Evolutionary conservation across 2,329 filamentous ascomycete species (phyloP).

Genomic region (Fusarium euwallaceae): DNA sequence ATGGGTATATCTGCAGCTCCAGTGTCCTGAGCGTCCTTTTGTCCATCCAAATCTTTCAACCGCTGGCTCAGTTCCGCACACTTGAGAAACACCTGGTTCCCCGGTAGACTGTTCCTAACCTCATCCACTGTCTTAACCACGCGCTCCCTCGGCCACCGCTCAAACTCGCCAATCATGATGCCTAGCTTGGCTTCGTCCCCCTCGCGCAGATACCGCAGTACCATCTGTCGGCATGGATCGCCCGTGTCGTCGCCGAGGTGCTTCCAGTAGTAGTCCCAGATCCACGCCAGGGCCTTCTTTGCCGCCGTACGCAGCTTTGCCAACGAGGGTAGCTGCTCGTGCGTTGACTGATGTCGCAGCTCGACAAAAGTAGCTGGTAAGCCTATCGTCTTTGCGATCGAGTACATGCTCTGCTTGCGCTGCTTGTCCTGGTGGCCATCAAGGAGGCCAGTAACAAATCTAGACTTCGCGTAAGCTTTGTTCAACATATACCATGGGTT

Average conservation of each 20-base stretch:
- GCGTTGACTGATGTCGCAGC: slow-evolving; percentile 88
- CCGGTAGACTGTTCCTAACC: slow-evolving; percentile 56
- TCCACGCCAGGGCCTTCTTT: slow-evolving; percentile 80
- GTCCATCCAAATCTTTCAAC: slow-evolving; percentile 45
- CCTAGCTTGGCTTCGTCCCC: slow-evolving; percentile 47
- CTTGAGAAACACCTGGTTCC: slow-evolving; percentile 59
- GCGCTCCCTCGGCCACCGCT: slow-evolving; percentile 52
- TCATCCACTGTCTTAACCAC: slow-evolving; percentile 56
- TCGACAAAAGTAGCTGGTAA: slow-evolving; percentile 87
- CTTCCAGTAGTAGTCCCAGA: slow-evolving; percentile 91
- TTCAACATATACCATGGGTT: neutral
- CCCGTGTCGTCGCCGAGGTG: slow-evolving; percentile 54
- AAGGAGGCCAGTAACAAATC: slow-evolving; percentile 84
- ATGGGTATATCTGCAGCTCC: slow-evolving; percentile 20
- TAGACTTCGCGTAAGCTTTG: slow-evolving; percentile 47
- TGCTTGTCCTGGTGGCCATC: slow-evolving; percentile 79
- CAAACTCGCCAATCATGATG: slow-evolving; percentile 48
- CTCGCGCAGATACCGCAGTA: slow-evolving; percentile 57
- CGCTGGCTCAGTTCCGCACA: slow-evolving; percentile 60
- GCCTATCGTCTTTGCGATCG: slow-evolving; percentile 75
- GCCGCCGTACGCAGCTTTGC: slow-evolving; percentile 78
- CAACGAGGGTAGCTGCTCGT: slow-evolving; percentile 86
- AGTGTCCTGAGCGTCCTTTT: slow-evolving; percentile 23
- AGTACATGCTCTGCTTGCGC: slow-evolving; percentile 80
- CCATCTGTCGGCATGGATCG: slow-evolving; percentile 51